Base-by-base conservation (phyloP, 306 rosid species). In the Trifolium fragiferum region DNA sequence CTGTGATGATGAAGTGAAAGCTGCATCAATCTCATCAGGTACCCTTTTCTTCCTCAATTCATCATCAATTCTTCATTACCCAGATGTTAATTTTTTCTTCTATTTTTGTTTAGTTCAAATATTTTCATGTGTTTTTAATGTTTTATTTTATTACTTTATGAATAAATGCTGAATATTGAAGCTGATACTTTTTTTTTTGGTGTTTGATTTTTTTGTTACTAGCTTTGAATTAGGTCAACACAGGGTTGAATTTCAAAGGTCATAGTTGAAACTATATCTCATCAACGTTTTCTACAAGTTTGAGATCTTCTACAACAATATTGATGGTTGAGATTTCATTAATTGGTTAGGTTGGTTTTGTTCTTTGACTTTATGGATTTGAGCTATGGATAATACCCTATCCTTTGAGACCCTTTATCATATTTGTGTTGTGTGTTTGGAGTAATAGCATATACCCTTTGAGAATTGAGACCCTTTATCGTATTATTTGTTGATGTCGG, bases 11-110 rank as follows among this genome's bases (percentile, higher is more conserved):
- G 82, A 46, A 78, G 74, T 76, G 69, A 79, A 14, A 37, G 10
- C 68, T 40, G 68, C 63, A 40, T 30, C 68, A 55, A 65, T 23
- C 38, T 71, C 87, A 80, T 67, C 87, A 78, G 86, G 82, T 87
- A 74, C 70, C 70, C 50, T 68, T 60, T 68, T 19, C 75, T 54
- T 12, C 76, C 72, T 75, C 75, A 2, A 30, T 35, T 35, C 64
- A 23, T 18, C 66, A 19, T 68, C 19, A 18, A 20, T 78, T 49
- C 68, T 44, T 79, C 61, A 61, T 13, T 69, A 53, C 81, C 84
- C 90, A 80, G 74, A 44, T 80, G 66, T 47, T 35, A 65, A 70
- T 59, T 79, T 72, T 18, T 16, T 25, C 40, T 58, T 66, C 61
- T 47, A 10, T 13, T 62, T 2, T 62, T 19, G 12, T 38, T 20